Evolutionary conservation across 164 flowering plant species (phyloP).

Genomic region (Liriodendron chinense): DNA sequence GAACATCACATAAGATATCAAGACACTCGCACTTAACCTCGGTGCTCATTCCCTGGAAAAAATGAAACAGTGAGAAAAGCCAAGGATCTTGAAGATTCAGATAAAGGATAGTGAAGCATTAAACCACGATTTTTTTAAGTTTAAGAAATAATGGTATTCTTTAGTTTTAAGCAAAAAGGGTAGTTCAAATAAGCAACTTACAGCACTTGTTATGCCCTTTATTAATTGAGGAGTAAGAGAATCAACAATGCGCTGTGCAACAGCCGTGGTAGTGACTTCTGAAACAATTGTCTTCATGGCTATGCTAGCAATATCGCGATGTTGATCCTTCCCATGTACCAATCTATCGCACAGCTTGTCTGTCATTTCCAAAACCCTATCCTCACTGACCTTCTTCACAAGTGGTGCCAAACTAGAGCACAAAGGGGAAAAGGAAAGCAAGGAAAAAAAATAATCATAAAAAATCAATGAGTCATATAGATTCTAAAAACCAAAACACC

Average conservation of each 20-base stretch:
- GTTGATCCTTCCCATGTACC: slow-evolving; percentile 81
- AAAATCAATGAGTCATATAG: not conserved
- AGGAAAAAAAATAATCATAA: too few relatives aligned
- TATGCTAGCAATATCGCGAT: slow-evolving; percentile 91
- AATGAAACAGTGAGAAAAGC: not conserved
- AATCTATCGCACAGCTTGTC: slow-evolving; percentile 70
- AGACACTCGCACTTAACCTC: slow-evolving; percentile 96
- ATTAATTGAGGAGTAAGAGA: slow-evolving; percentile 66
- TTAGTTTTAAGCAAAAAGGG: too few relatives aligned
- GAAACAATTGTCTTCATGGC: slow-evolving; percentile 89
- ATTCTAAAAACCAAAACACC: not conserved
- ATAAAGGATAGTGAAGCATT: not conserved
- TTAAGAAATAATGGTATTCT: too few relatives aligned
- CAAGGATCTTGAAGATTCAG: not conserved
- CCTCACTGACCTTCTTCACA: slow-evolving; percentile 86
- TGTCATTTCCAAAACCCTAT: slow-evolving; percentile 80
- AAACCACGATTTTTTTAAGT: not conserved
- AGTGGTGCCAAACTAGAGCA: slow-evolving; percentile 80
- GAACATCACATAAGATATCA: slow-evolving; percentile 89
- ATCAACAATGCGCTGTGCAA: slow-evolving; percentile 63
- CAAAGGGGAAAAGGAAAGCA: too few relatives aligned
- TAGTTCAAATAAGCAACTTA: slow-evolving; percentile 36
- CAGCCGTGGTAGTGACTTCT: slow-evolving; percentile 59
- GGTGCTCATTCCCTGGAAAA: slow-evolving; percentile 61
- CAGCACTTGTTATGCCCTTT: slow-evolving; percentile 66